phyloP scores from a whole-genome alignment of 2,329 filamentous ascomycete genomes.

The Cladophialophora bantiana region DNA sequence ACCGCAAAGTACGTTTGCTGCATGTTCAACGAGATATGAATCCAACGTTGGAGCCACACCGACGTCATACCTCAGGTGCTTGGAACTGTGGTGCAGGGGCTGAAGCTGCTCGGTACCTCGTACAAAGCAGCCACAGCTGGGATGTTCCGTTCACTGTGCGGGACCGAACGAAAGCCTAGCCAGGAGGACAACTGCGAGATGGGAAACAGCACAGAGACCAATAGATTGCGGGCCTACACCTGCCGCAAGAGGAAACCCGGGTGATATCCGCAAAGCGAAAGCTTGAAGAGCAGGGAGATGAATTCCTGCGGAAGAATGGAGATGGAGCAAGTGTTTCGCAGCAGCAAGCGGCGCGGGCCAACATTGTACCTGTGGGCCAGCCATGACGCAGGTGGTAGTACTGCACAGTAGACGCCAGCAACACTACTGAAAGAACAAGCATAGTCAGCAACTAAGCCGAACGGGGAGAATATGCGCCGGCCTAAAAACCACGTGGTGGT shows the following conservation, averaged over 20 bases:
- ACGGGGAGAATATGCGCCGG: neutral
- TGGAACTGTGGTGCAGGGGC: neutral
- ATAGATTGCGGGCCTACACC: constrained; percentile 10
- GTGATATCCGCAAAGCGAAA: constrained; percentile 7
- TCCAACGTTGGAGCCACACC: neutral
- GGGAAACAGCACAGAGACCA: neutral
- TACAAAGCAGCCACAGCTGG: neutral
- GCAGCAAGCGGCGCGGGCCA: constrained; percentile 7
- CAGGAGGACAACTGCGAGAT: neutral
- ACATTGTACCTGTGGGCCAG: constrained; percentile 5
- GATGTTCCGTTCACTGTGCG: neutral
- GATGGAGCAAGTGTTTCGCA: neutral
- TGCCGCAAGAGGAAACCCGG: constrained; percentile 19
- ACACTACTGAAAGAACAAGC: constrained; percentile 11
- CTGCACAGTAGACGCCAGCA: neutral
- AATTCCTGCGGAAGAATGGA: neutral
- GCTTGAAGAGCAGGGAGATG: constrained; percentile 4
- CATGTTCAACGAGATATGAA: neutral
- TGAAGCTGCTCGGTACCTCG: neutral
- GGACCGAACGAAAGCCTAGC: neutral
- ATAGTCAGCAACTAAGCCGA: neutral
- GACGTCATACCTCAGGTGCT: constrained; percentile 4
- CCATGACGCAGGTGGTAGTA: constrained; percentile 10
- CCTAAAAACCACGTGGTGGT: constrained; percentile 1
- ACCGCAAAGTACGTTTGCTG: neutral